These are phyloP conservation scores for Tuber borchii DNA, from an alignment of 495 filamentous ascomycete species.

Conservation along the genomic window DNA sequence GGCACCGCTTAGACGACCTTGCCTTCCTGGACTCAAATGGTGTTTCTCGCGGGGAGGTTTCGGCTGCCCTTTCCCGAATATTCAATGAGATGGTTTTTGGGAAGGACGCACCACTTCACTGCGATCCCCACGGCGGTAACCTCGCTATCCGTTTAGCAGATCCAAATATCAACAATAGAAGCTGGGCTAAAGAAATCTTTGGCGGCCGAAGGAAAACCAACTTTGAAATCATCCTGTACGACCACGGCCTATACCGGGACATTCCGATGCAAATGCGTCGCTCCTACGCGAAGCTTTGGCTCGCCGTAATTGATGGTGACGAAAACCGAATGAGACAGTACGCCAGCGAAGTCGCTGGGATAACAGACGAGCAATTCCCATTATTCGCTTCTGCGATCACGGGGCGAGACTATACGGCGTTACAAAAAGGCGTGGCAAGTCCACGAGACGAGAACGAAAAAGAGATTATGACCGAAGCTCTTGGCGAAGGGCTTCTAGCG, in stretches of 20 bases:
- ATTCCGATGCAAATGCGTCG: slow-evolving; percentile 72
- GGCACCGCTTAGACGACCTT: slow-evolving; percentile 82
- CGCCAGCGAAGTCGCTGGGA: slow-evolving; percentile 77
- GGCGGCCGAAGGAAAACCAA: slow-evolving; percentile 56
- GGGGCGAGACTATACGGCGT: slow-evolving; percentile 75
- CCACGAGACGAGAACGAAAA: slow-evolving; percentile 66
- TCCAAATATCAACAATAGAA: slow-evolving; percentile 49
- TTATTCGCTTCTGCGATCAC: slow-evolving; percentile 96
- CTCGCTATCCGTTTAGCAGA: slow-evolving; percentile 66
- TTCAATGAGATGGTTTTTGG: slow-evolving; percentile 99
- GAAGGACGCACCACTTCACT: slow-evolving; percentile 80
- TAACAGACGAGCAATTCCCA: slow-evolving; percentile 87
- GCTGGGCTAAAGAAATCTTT: slow-evolving; percentile 5
- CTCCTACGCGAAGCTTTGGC: slow-evolving; percentile 94
- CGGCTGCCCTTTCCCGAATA: slow-evolving; percentile 78
- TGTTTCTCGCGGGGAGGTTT: slow-evolving; percentile 94
- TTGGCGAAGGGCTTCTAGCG: slow-evolving; percentile 80
- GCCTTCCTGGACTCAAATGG: slow-evolving; percentile 73
- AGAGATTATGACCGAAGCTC: slow-evolving; percentile 64
- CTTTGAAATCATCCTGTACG: slow-evolving; percentile 97
- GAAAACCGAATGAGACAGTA: slow-evolving; percentile 78
- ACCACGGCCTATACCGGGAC: slow-evolving; percentile 93
- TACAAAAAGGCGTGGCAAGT: slow-evolving; percentile 56
- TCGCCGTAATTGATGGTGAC: slow-evolving; percentile 86
- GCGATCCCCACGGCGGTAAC: slow-evolving; percentile 96